Evolutionary conservation across 2,329 filamentous ascomycete species (phyloP), one percentile per base, ranked within the genome.

Genomic region (Alternaria angustiovoidea): DNA sequence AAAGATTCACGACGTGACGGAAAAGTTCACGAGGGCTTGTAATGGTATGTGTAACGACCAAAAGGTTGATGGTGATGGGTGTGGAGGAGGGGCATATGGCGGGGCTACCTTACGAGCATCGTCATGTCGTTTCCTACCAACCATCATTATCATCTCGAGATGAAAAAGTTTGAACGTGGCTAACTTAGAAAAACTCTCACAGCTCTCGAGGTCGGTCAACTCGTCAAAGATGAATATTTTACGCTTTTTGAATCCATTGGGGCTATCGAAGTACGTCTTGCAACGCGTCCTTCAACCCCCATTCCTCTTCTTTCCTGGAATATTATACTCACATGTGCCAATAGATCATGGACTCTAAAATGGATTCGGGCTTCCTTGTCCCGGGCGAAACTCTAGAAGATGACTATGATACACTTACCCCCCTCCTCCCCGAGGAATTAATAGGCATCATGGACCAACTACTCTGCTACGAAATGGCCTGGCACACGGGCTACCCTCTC

Each of bases 341-440:
- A 28, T 72, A 99, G 95, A 97, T 99, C 70, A 97, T 97, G 92
- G 95, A 99, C 74, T 89, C 92, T 1, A 99, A 98, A 80, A 99
- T 99, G 95, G 95, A 99, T 79, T 97, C 93, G 74, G 95, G 95
- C 28, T 93, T 90, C 66, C 83, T 96, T 7, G 85, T 88, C 20
- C 87, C 90, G 7, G 91, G 89, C 30, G 92, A 97, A 72, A 88
- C 89, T n/a, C 86, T 94, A 34, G 92, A 96, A 61, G 90, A 94
- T 64, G 86, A 91, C 51, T 96, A 94, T 78, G 90, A 97, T 72
- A 87, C 93, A 41, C 82, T 87, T 43, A 83, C 84, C 47, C 82
- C 86, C 7, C 81, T 96, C 41, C 82, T 89, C 14, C 91, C 93
- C 0, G 88, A 91, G 68, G 90, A 99, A 78, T 87, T 96, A 1